Evolutionary conservation across 257 asterid genomes (phyloP).

Genomic region (Ballota nigra): DNA sequence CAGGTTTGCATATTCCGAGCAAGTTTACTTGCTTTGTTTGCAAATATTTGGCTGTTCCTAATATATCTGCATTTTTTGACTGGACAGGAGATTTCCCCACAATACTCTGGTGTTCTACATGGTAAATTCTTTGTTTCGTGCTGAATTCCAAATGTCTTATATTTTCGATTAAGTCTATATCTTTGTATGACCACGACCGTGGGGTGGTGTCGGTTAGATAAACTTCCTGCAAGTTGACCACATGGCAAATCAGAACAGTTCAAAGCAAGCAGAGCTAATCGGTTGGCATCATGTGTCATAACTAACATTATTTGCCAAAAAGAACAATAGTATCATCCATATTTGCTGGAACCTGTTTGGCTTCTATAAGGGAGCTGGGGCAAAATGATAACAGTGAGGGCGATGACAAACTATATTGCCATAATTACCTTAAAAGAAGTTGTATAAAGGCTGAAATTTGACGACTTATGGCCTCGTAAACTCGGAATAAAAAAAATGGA

Average conservation of each 20-base stretch:
- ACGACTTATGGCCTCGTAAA: not conserved
- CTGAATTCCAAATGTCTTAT: not conserved
- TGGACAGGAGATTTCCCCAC: slow-evolving; percentile 90
- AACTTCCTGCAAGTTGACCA: slow-evolving; percentile 4
- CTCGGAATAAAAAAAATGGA: not conserved
- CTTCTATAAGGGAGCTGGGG: not conserved
- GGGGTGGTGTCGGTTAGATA: slow-evolving; percentile 7
- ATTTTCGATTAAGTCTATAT: not conserved
- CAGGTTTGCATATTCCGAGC: slow-evolving; percentile 57
- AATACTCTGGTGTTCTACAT: slow-evolving; percentile 90
- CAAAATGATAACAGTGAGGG: not conserved
- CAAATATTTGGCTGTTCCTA: slow-evolving; percentile 18
- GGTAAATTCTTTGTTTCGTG: slow-evolving; percentile 45
- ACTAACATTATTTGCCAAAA: not conserved
- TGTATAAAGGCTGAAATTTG: not conserved
- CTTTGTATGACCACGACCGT: not conserved
- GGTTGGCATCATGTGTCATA: not conserved
- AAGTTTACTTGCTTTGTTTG: slow-evolving; percentile 19
- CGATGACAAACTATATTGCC: not conserved
- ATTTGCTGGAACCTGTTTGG: not conserved
- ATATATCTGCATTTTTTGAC: slow-evolving; percentile 23
- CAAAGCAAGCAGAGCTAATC: not conserved
- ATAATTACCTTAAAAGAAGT: not conserved
- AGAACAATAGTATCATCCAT: not conserved
- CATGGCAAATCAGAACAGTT: slow-evolving; percentile 7